Evolutionary conservation across 352 stramenopile species (phyloP), one percentile per base, ranked within the genome.

Genomic region (Aphanomyces astaci): DNA sequence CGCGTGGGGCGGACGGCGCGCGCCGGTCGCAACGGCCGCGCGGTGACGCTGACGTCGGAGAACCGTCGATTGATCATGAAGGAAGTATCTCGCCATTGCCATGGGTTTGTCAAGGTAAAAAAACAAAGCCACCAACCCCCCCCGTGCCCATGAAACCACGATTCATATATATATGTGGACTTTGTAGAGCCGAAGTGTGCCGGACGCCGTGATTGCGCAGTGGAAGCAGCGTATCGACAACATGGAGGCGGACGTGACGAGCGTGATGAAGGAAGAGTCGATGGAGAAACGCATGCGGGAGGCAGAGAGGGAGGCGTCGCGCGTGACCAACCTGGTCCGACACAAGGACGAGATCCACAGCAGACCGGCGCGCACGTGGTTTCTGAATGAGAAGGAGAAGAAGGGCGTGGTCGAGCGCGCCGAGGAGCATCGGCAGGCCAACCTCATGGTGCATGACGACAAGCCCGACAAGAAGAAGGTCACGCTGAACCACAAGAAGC

Each of bases 1-100:
- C 89, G 98, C 60, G 97, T 99, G 53, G 97, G 97, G 40, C 89
- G 98, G 73, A 99, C 97, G 32, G 98, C 97, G 39, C 92, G 98
- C 82, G 96, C 97, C 22, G 97, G 97, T 17, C 92, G 96, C 71
- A 96, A 96, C 63, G 85, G 86, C 64, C 84, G 84, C 70, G 86
- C 88, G 0, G 88, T 97, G 52, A 96, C 90, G 53, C 84, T 96
- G 30, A 96, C 88, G 66, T 94, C 88, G 33, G 92, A 98, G 72
- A 85, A 80, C 17, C 80, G 92, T 10, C 87, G 93, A 74, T 74
- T 96, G 54, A 76, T 98, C 39, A 98, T 98, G 89, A 98, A 98
- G 78, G 89, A 98, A 66, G 79, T 98, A 25, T 88, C 84, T 22
- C 85, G 87, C 48, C 87, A 95, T 65, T 95, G 87, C 74, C 76